Conservation (phyloP, 2,329 filamentous ascomycete species). For the Aspergillus vadensis region DNA sequence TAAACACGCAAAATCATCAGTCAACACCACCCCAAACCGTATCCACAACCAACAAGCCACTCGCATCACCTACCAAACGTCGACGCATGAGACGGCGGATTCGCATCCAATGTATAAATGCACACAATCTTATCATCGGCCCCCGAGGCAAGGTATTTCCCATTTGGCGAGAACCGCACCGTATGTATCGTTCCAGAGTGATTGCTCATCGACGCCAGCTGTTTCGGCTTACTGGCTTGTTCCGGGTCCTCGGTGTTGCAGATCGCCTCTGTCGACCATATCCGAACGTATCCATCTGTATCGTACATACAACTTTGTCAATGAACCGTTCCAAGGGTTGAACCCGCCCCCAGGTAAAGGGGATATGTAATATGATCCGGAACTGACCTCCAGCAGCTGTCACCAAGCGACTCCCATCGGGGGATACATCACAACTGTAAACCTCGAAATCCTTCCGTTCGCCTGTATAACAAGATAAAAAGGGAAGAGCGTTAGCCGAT, state of each 20-base stretch:
- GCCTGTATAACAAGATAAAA: constrained; percentile 52
- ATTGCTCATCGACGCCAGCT: constrained; percentile 97
- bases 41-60: not conserved
- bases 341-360: not conserved
- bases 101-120: constrained; percentile 87
- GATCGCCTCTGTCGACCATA: constrained; percentile 96
- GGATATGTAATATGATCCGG: not conserved
- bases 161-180: constrained; percentile 93
- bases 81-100: constrained; percentile 71
- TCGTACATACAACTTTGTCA: constrained; percentile 13
- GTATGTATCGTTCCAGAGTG: constrained; percentile 97
- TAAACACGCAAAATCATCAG: constrained; percentile 33
- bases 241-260: constrained; percentile 73
- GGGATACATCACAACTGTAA: constrained; percentile 96
- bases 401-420: constrained; percentile 86
- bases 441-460: constrained; percentile 99
- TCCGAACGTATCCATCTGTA: constrained; percentile 88
- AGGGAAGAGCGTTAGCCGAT: constrained; percentile 20
- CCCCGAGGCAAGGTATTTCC: constrained; percentile 91
- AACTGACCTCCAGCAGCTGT: constrained; percentile 85
- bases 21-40: not conserved
- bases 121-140: constrained; percentile 99
- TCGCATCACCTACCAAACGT: constrained; percentile 68
- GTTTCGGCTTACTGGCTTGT: constrained; percentile 76
- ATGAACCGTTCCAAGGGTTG: not conserved